Base-by-base conservation (phyloP, 1,284 basidiomycete species). In the Rhodotorula sp. region DNA sequence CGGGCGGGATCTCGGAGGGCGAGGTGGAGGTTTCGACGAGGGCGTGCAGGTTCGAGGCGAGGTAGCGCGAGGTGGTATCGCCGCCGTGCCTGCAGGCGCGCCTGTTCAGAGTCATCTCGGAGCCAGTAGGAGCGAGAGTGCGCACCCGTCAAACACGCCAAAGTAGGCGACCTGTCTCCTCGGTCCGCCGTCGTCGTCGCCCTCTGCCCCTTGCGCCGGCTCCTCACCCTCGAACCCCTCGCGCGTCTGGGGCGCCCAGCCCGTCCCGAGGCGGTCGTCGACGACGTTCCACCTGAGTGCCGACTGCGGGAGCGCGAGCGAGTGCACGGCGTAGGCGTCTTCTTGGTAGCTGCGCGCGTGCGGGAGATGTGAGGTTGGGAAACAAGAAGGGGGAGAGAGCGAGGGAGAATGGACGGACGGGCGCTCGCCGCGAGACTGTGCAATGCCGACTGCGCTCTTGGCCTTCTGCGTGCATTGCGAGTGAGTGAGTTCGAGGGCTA, bases 61-160 rank as follows among this genome's bases (percentile, higher is more conserved):
- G 85, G 75, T 87, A 91, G 66, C 88, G 85, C 2, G 90, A 89
- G 19, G 91, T 90, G 25, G 87, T 86, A 36, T 86, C 86, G 13
- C 91, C 91, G n/a, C 91, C 91, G 79, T 93, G 91, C 19, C 90
- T 91, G 74, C 29, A 39, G 13, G 29, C 79, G 79, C n/a, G n/a
- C 15, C 55, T 1, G 15, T 15, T 53, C 15, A 53, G 51, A 15
- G 12, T 5, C 8, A n/a, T 13, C 3, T 13, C 27, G n/a, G 7
- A 39, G 12, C 34, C 12, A n/a, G 12, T n/a, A 32, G 22, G 39
- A 46, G 27, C 21, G 25, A 9, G 27, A 5, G 9, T 6, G 55
- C 86, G 69, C 78, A 91, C 91, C 93, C 93, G 71, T 95, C 93
- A 81, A 92, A 96, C 67, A 96, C 89, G 27, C 92, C 93, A 55